A percentile compares a stretch with the other conserved stretches of the same genome.
phyloP scores from a whole-genome alignment of 2,329 filamentous ascomycete species.

The Cytospora piceae region DNA sequence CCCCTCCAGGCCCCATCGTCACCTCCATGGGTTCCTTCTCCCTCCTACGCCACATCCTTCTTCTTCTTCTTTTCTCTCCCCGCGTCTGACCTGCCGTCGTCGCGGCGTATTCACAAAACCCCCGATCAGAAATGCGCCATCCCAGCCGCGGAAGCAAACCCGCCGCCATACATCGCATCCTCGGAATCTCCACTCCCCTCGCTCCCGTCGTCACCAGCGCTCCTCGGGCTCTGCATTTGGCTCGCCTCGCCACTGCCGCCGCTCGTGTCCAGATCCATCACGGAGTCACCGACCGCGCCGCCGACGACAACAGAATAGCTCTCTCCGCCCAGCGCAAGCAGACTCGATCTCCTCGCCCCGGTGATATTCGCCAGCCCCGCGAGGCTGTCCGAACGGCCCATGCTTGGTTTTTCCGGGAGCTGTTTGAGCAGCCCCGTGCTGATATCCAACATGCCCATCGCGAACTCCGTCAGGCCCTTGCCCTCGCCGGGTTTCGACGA shows the following conservation, averaged over 20 bases:
- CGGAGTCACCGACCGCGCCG: slow-evolving; percentile 30
- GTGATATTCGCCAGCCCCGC: slow-evolving; percentile 56
- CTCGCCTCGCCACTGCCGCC: slow-evolving; percentile 51
- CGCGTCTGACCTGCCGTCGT: not conserved
- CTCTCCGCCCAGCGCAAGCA: slow-evolving; percentile 42
- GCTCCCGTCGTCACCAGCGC: slow-evolving; percentile 31
- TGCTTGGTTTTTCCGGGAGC: slow-evolving; percentile 70
- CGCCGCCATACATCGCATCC: slow-evolving; percentile 57
- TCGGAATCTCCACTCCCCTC: slow-evolving; percentile 57
- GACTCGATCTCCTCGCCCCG: slow-evolving; percentile 42
- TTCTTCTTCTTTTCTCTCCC: not conserved
- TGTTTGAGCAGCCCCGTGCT: slow-evolving; percentile 70
- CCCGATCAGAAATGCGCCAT: slow-evolving; percentile 37
- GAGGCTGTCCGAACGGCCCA: slow-evolving; percentile 59
- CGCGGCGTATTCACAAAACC: not conserved
- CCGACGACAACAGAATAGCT: slow-evolving; percentile 32
- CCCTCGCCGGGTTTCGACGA: slow-evolving; percentile 72
- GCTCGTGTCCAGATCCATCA: slow-evolving; percentile 40
- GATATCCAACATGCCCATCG: slow-evolving; percentile 78
- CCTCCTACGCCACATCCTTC: not conserved
- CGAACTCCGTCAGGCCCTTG: slow-evolving; percentile 65
- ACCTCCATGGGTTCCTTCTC: not conserved
- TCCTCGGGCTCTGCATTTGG: slow-evolving; percentile 55
- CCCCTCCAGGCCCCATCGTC: not conserved
- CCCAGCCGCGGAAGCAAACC: slow-evolving; percentile 42